Conservation (phyloP, 2,329 filamentous ascomycete genomes). For the Penicillium sp. region DNA sequence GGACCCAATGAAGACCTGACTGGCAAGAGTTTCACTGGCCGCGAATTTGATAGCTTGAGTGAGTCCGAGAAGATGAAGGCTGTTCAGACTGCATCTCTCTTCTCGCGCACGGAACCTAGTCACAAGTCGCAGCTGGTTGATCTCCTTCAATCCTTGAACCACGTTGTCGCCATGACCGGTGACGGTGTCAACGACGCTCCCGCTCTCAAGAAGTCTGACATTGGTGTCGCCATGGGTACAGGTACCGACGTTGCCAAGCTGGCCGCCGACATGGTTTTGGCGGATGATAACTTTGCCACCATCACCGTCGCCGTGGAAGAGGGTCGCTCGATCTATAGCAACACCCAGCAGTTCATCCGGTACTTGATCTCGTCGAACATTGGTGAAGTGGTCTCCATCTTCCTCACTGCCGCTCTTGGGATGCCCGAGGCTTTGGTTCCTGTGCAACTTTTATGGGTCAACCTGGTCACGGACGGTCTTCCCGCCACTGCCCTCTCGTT, state of each 20-base stretch:
- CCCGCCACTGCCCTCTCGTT: constrained; percentile 94
- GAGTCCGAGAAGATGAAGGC: constrained; percentile 74
- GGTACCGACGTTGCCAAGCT: constrained; percentile 96
- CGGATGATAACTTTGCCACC: constrained; percentile 97
- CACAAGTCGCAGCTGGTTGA: constrained; percentile 99
- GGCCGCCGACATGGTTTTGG: constrained; percentile 96
- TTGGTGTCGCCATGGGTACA: constrained; percentile 97
- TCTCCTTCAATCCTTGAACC: constrained; percentile 81
- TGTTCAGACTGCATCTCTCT: constrained; percentile 78
- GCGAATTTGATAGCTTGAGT: constrained; percentile 83
- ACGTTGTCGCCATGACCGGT: constrained; percentile 98
- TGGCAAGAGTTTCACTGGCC: constrained; percentile 91
- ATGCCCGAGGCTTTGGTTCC: constrained; percentile 98
- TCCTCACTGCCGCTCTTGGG: constrained; percentile 88
- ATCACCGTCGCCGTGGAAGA: constrained; percentile 96
- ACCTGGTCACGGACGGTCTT: constrained; percentile 93
- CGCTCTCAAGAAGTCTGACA: constrained; percentile 96
- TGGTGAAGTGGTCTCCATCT: constrained; percentile 97
- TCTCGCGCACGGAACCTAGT: constrained; percentile 89
- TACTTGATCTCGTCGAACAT: constrained; percentile 99
- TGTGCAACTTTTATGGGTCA: constrained; percentile 97
- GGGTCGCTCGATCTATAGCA: constrained; percentile 97
- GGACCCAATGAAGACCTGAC: constrained; percentile 70
- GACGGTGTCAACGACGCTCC: constrained; percentile 98
- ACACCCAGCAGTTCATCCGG: constrained; percentile 98